Evolutionary conservation across 345 rosid species (phyloP).

Genomic region (Brassica cretica): DNA sequence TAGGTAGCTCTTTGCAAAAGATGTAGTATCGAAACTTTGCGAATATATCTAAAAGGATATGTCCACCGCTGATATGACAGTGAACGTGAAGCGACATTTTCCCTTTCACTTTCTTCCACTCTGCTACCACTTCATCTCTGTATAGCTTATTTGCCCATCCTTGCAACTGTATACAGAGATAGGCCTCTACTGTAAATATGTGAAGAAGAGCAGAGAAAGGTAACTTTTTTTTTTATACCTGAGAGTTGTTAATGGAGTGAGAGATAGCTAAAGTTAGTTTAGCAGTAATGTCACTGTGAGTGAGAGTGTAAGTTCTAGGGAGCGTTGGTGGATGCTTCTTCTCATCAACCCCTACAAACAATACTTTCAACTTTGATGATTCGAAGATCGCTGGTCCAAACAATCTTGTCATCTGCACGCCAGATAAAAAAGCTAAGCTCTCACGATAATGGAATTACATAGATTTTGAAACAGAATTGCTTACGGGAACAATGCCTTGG

Average conservation of each 20-base stretch:
- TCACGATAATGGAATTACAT: too few species aligned
- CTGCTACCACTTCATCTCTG: neutral
- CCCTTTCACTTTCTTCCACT: neutral
- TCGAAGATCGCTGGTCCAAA: neutral
- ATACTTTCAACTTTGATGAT: neutral
- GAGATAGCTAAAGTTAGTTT: neutral
- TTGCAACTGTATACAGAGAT: neutral
- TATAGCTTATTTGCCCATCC: neutral
- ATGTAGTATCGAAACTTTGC: neutral
- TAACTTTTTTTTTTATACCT: neutral
- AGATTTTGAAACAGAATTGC: neutral
- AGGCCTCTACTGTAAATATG: neutral
- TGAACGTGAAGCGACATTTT: neutral
- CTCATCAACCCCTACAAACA: neutral
- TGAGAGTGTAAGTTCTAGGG: neutral
- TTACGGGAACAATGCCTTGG: neutral
- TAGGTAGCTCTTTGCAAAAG: neutral
- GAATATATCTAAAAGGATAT: neutral
- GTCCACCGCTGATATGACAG: neutral
- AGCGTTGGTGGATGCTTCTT: neutral
- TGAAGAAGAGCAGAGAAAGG: neutral
- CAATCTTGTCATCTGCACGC: neutral
- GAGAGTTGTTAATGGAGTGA: neutral
- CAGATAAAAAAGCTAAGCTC: neutral
- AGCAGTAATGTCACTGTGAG: neutral